Evolutionary conservation across 352 stramenopile species (phyloP), one percentile per base, ranked within the genome.

Genomic region (Pythium volutum): DNA sequence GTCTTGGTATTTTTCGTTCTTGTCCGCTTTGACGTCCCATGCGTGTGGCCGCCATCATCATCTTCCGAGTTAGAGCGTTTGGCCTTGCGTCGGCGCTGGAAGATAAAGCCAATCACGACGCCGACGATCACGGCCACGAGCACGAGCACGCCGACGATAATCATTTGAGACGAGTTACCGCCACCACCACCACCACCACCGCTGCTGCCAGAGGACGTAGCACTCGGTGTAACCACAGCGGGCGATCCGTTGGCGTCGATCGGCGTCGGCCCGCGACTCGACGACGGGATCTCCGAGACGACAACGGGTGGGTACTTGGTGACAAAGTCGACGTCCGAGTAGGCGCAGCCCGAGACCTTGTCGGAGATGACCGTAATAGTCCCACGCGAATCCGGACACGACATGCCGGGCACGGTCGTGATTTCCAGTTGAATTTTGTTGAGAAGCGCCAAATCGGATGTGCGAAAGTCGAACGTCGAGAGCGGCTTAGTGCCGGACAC

Each of bases 91-190:
- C 63, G 67, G 15, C 67, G 67, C 47, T 73, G 66, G 33, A 70
- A 26, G n/a, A 67, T n/a, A 22, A 57, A 71, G 2, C 22, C 55
- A 27, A 74, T 69, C 15, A 43, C 29, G 1, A 46, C 62, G 16
- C 51, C 63, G 31, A 74, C 38, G 10, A 62, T 34, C 33, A 74
- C 53, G 7, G 52, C 66, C 15, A 59, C 61, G 15, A 70, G 38
- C n/a, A 70, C 57, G 23, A 73, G 47, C 25, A 63, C 7, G 20
- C 66, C 66, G n/a, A 66, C 56, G 22, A 66, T 36, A 11, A 73
- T 42, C 47, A 51, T 54, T 11, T 54, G 60, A 9, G 33, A 64
- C 31, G 42, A 60, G 47, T 57, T 61, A 33, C 38, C 43, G 25
- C 46, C 54, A 15, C 33, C 26, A 11, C 34, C 43, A 22, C 38